Base-by-base conservation (phyloP, 139 green algal genomes). In the Pleodorina starrii region DNA sequence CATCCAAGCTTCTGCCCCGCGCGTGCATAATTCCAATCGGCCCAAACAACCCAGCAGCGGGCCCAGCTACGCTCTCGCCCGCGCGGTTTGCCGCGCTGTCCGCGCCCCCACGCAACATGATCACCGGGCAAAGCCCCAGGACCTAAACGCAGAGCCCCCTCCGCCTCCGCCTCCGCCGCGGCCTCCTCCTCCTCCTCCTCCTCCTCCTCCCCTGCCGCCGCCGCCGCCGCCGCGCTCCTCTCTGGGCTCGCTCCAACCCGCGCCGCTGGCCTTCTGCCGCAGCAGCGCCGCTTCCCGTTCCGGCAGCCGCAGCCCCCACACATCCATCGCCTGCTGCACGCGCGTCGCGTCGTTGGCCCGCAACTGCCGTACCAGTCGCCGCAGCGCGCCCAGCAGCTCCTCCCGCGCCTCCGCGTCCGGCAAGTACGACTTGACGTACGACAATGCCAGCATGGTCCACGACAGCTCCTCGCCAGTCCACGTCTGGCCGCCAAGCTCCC, bases 381-480 rank as follows among this genome's bases (percentile, higher is more conserved):
- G n/a, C 35, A 88, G 17, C 32, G 63, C 82, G 9, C 36, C 0
- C 44, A 69, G 42, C 29, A 88, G 19, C 9, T 4, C 35, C 19
- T 68, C 82, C 9, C 44, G 44, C n/a, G 66, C 60, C 32, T 35
- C 44, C 44, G 0, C 32, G 32, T 78, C 82, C 43, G 82, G 82
- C 17, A 29, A 21, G 46, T 88, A 88, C 1, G 21, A 7, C 25
- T 25, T 23, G 19, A 79, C 63, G 5, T 35, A 12, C 21, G 82
- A 88, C 46, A 88, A 63, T 21, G 82, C 82, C 82, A 88, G 68
- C 82, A 88, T 68, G 16, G 46, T 69, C 82, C 82, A 88, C 32
- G 82, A 88, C 63, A 88, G 68, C 44, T 66, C 82, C 14, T 79
- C 63, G 82, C 66, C 50, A 4, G 40, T 48, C 82, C 82, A 88